Evolutionary conservation across 148 eudicot species (phyloP).

Genomic region (Rhododendron molle): DNA sequence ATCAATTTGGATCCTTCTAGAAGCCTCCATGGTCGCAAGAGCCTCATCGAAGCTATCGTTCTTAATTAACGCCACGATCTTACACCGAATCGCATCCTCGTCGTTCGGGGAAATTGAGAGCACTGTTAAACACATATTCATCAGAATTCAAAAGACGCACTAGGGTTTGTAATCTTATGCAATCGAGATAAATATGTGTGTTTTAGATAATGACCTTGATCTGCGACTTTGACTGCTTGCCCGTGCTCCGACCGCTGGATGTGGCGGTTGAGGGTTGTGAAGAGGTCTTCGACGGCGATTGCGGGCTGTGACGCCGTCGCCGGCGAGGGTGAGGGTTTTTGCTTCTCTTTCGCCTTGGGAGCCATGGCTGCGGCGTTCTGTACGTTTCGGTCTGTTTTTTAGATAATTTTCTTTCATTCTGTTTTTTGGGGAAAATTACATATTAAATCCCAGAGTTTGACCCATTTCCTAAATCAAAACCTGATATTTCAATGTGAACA

Average conservation of each 20-base stretch:
- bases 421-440: neutral
- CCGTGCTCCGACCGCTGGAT: conserved; percentile 3
- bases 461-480: no score
- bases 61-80: conserved; percentile 71
- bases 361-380: conserved; percentile 39
- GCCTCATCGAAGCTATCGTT: conserved; percentile 63
- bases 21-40: conserved; percentile 41
- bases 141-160: neutral
- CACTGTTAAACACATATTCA: conserved; percentile 30
- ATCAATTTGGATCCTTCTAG: conserved; percentile 47
- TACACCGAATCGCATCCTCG: conserved; percentile 84
- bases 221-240: conserved; percentile 11
- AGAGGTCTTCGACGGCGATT: conserved; percentile 6
- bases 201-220: neutral
- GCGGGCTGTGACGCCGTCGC: conserved; percentile 28
- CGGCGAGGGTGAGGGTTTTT: conserved; percentile 28
- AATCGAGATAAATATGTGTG: neutral
- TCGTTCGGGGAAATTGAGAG: conserved; percentile 63
- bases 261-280: conserved; percentile 11
- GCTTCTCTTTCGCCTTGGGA: conserved; percentile 56
- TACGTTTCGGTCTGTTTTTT: neutral
- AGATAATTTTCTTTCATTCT: neutral
- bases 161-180: neutral
- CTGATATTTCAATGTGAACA: no score
- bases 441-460: no score